Evolutionary conservation across 2,329 filamentous ascomycete species (phyloP), one percentile per base, ranked within the genome.

Genomic region (Sclerotinia glacialis): DNA sequence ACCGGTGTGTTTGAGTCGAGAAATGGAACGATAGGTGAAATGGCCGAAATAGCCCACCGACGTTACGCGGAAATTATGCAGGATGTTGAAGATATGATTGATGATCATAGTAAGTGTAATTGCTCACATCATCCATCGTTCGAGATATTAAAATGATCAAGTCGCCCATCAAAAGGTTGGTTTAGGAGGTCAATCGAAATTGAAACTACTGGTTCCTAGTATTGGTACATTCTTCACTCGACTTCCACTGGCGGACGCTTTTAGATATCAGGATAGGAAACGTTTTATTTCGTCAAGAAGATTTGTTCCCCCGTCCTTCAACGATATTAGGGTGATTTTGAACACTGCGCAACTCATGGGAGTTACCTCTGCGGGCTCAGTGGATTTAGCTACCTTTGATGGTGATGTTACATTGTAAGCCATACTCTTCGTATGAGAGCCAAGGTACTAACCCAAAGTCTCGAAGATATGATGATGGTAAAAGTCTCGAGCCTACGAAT

Each of bases 301-400:
- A 68, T 98, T 97, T 76, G 95, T 99, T 2, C 91, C 94, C 0
- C 95, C 95, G 0, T 96, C 92, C 1, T 99, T 99, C 84, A 99
- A 99, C 79, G 95, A 99, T 76, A 88, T 99, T 67, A 88, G 95
- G 2, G 83, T 97, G 31, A 90, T 96, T 62, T 86, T 99, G 72
- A 99, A 99, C 79, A 95, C 95, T 49, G 93, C 95, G 23, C 95
- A 99, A 79, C 83, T 94, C 68, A 93, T 97, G 88, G 92, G 92
- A 49, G 86, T 98, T n/a, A 89, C 92, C 21, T 86, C 86, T 31
- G 81, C 82, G 54, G 89, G 90, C 28, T 84, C 86, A 5, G 83
- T 97, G 11, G 88, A 95, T 72, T 84, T 99, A 5, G 89, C 96
- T 64, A 99, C 95, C 0, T 99, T 99, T 76, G 95, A 99, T 78